Evolutionary conservation across 2,329 filamentous ascomycete species (phyloP), one percentile per base, ranked within the genome.

Genomic region (Chaetomium olivaceum): DNA sequence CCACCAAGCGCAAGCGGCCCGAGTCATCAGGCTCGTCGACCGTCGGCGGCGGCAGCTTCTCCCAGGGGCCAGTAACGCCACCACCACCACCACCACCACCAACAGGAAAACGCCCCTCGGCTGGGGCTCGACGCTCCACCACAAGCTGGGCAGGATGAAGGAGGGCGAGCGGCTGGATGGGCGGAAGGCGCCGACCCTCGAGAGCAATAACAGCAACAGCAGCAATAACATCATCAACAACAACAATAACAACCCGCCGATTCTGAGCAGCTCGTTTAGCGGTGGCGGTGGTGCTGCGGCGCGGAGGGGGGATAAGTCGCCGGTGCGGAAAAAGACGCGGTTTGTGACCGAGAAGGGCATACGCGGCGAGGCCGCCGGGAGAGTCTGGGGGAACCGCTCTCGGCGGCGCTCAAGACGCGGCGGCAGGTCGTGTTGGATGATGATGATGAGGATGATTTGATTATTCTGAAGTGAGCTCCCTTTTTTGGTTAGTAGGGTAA

Each of bases 341-440:
- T 93, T 93, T 73, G 84, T 93, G 50, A 92, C 91, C 29, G 87
- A 88, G 51, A 91, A 89, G 75, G 91, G 91, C 0, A 93, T 93
- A 68, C 85, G 87, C 62, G 90, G 87, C 62, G 90, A 92, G 76
- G 90, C 91, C 4, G 91, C 1, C 82, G 90, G 66, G 91, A 93
- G 73, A 92, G 90, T 73, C 74, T 93, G 2, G 87, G 88, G 11
- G 84, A 85, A 58, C 58, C 64, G 29, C 39, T 71, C 6, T 66
- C 59, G n/a, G 55, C 61, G 33, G 68, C 52, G 51, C 23, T 43
- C 4, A 59, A 54, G 52, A 29, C 12, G 58, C 39, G 65, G 29
- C 55, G 66, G 55, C 58, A 62, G 59, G 67, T 70, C 1, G 52
- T 72, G 55, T 50, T 69, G 61, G 68, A 70, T 66, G 69, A 70